Percentiles rank a stretch among this genome's conserved stretches.
Conservation (phyloP, 129 eudicot genomes). For the Centaurea solstitialis region DNA sequence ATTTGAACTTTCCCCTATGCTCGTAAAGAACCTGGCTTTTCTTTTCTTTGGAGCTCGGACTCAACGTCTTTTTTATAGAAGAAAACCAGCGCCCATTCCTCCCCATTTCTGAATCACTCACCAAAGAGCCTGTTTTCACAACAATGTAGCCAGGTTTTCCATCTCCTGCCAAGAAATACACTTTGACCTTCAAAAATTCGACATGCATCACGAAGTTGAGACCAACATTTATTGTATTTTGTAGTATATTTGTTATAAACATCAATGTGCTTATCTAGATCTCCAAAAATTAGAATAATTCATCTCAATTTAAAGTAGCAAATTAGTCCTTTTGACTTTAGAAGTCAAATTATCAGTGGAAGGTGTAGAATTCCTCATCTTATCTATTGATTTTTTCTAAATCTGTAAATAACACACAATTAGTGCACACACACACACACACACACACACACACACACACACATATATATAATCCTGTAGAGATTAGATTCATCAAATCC, state of each 20-base stretch:
- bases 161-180: constrained; percentile 5
- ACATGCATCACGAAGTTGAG: constrained; percentile 13
- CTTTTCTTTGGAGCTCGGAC: constrained; percentile 67
- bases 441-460: too few species aligned
- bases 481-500: constrained; percentile 1
- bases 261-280: constrained; percentile 7
- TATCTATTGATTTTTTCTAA: neutral
- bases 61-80: constrained; percentile 76
- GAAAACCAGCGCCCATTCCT: constrained; percentile 83
- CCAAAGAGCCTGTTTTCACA: constrained; percentile 23
- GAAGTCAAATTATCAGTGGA: constrained; percentile 14
- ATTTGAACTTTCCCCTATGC: neutral
- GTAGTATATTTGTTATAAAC: neutral
- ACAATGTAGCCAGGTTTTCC: constrained; percentile 10
- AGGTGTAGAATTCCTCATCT: constrained; percentile 3
- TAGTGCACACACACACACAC: too few species aligned
- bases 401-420: neutral
- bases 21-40: constrained; percentile 46
- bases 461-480: too few species aligned
- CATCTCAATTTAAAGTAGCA: constrained; percentile 4
- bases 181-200: constrained; percentile 2
- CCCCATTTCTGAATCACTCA: constrained; percentile 66
- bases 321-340: constrained; percentile 9
- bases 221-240: constrained; percentile 1
- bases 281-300: neutral